Evolutionary conservation across 164 flowering plant species (phyloP).

Genomic region (Santalum album): DNA sequence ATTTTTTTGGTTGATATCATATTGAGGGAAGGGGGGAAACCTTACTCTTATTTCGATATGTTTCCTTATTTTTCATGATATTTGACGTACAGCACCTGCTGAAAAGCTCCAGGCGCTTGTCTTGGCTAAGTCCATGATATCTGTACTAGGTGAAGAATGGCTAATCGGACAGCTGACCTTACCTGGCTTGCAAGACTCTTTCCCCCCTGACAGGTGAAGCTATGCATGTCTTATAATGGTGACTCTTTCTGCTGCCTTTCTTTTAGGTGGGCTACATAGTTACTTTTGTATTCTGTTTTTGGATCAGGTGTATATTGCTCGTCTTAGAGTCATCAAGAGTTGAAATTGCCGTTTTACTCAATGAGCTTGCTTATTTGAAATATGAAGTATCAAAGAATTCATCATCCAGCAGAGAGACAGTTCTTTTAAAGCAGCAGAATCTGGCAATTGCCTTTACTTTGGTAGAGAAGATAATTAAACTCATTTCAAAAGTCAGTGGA

Average conservation of each 20-base stretch:
- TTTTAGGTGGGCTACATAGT: neutral
- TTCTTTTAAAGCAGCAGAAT: conserved; percentile 43
- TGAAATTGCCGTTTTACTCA: conserved; percentile 79
- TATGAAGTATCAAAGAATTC: conserved; percentile 57
- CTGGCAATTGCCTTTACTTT: conserved; percentile 63
- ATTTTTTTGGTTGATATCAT: no score
- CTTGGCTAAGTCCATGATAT: conserved; percentile 65
- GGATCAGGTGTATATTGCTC: conserved; percentile 69
- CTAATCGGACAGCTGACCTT: conserved; percentile 42
- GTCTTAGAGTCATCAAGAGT: conserved; percentile 86
- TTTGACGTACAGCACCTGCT: conserved; percentile 44
- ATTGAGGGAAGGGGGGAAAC: no score
- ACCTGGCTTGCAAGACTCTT: conserved; percentile 29
- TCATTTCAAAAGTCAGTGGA: conserved; percentile 45
- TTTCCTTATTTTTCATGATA: neutral
- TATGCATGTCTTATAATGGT: neutral
- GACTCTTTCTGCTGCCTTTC: neutral
- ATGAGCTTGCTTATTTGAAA: conserved; percentile 78
- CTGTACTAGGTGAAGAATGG: conserved; percentile 70
- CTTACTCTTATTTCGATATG: neutral
- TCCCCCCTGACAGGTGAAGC: conserved; percentile 69
- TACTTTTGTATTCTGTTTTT: conserved; percentile 3
- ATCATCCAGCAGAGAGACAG: conserved; percentile 33
- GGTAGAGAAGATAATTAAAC: conserved; percentile 68
- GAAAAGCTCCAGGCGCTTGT: conserved; percentile 74